Percentiles rank a stretch among this genome's conserved stretches.
Conservation (phyloP, 345 rosid species). For the Eutrema japonicum region DNA sequence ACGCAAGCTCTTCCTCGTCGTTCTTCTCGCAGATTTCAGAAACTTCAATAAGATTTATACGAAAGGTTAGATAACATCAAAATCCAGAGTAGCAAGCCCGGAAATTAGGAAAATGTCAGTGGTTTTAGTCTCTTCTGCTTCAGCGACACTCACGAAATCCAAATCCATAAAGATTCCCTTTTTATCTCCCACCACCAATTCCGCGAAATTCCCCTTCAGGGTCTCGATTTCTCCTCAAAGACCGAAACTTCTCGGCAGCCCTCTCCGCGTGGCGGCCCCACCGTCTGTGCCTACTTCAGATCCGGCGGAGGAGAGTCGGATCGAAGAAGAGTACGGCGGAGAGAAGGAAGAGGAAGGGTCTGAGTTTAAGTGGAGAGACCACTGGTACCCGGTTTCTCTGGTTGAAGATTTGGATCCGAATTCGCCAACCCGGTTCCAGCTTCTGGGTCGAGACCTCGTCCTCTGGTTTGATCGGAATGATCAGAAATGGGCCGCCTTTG, state of each 20-base stretch:
- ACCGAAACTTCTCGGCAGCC: conserved; percentile 17
- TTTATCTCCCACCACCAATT: conserved; percentile 29
- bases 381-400: conserved; percentile 96
- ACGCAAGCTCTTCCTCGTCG: conserved; percentile 41
- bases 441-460: conserved; percentile 90
- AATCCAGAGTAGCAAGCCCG: background rate
- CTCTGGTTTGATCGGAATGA: conserved; percentile 76
- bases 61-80: background rate
- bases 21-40: conserved; percentile 19
- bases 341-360: conserved; percentile 54
- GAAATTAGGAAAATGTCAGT: conserved; percentile 32
- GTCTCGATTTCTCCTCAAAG: conserved; percentile 28
- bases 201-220: conserved; percentile 5
- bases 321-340: conserved; percentile 52
- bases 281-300: conserved; percentile 53
- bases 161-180: conserved; percentile 39
- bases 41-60: conserved; percentile 1
- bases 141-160: conserved; percentile 32
- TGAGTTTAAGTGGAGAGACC: conserved; percentile 91
- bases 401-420: conserved; percentile 82
- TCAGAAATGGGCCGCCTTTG: conserved; percentile 86
- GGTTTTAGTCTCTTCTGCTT: conserved; percentile 36
- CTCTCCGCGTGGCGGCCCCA: conserved; percentile 66
- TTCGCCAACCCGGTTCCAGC: conserved; percentile 86
- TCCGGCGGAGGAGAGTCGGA: conserved; percentile 44